A percentile compares a stretch with the other conserved stretches of the same genome.
Evolutionary conservation across 495 filamentous ascomycete genomes (phyloP).

Genomic region (Staphylotrichum longicolle): DNA sequence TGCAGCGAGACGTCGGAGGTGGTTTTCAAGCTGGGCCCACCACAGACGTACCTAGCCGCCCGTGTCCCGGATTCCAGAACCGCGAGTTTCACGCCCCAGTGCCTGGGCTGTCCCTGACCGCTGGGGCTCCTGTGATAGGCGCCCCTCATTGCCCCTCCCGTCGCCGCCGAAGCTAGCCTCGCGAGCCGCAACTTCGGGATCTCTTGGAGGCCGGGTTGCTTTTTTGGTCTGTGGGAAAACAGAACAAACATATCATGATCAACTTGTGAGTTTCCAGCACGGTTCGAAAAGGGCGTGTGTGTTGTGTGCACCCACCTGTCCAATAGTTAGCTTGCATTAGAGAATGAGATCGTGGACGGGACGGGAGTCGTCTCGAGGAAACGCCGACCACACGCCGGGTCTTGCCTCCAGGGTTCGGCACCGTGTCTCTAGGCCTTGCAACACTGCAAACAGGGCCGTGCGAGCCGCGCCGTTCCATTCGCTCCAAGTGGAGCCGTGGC

Average conservation of each 20-base stretch:
- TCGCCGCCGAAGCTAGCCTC: background rate
- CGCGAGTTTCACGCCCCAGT: background rate
- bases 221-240: background rate
- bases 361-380: too few species aligned
- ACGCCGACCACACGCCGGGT: too few species aligned
- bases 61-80: background rate
- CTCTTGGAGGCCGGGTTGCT: background rate
- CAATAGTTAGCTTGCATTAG: too few species aligned
- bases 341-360: too few species aligned
- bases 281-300: too few species aligned
- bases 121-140: background rate
- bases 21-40: background rate
- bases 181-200: background rate
- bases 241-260: background rate
- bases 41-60: background rate
- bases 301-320: too few species aligned
- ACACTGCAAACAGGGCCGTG: conserved; percentile 12
- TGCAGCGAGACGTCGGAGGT: too few species aligned
- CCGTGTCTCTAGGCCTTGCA: too few species aligned
- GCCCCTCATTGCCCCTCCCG: conserved; percentile 11
- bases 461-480: conserved; percentile 8
- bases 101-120: background rate
- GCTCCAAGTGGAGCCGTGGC: conserved; percentile 2
- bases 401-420: too few species aligned
- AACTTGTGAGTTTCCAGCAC: background rate